Conservation (phyloP, 208 protist genomes). For the Trypanosomatidae sp. region DNA sequence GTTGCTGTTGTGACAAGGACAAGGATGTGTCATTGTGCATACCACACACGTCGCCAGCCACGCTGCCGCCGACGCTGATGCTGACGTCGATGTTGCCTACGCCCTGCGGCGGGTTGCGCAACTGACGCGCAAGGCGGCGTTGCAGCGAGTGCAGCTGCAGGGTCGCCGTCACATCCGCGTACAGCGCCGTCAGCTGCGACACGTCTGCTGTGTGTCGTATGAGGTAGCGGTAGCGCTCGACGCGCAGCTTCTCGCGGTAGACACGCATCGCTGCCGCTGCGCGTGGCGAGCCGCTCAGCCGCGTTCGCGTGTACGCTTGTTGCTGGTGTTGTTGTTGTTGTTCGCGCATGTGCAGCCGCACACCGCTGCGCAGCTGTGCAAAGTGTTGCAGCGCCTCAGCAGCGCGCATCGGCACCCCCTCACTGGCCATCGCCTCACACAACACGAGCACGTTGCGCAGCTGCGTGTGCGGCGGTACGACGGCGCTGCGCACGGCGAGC, state of each 20-base stretch:
- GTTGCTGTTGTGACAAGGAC: too few species aligned
- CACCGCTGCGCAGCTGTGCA: constrained; percentile 4
- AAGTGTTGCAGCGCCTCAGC: constrained; percentile 40
- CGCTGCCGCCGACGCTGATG: too few species aligned
- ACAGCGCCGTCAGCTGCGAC: too few species aligned
- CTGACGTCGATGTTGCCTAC: too few species aligned
- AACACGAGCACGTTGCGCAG: constrained; percentile 56
- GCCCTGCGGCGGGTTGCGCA: too few species aligned
- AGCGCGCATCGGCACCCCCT: constrained; percentile 52
- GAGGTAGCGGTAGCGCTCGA: not conserved
- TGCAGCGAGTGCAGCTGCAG: too few species aligned
- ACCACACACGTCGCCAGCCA: too few species aligned
- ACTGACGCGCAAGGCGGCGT: too few species aligned
- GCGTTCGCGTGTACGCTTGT: too few species aligned
- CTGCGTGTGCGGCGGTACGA: constrained; percentile 64
- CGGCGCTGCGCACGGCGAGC: constrained; percentile 52
- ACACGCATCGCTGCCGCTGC: not conserved
- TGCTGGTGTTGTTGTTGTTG: constrained; percentile 1
- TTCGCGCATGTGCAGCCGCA: not conserved
- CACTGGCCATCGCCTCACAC: constrained; percentile 47
- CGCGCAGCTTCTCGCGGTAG: not conserved
- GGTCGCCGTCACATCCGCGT: too few species aligned
- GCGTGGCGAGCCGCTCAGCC: constrained; percentile 11
- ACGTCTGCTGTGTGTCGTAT: too few species aligned
- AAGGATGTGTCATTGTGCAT: too few species aligned